Conservation (phyloP, 2,329 filamentous ascomycete species). For the Amauroascus niger region DNA sequence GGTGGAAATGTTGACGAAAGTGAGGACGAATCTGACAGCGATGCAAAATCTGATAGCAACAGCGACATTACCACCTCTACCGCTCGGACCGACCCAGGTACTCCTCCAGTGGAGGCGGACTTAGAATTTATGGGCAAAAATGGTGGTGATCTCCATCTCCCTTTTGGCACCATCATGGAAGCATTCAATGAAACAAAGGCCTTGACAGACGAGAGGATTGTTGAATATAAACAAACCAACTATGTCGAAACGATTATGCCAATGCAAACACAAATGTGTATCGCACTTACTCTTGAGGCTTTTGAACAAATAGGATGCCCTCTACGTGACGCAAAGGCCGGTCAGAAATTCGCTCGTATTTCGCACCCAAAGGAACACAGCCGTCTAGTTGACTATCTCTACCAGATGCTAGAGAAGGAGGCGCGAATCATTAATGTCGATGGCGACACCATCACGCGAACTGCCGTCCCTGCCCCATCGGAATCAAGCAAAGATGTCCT, state of each 20-base stretch:
- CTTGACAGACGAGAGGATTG: slow-evolving; percentile 6
- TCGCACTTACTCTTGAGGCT: slow-evolving; percentile 11
- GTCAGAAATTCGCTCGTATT: slow-evolving; percentile 1
- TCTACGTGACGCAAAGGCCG: not conserved
- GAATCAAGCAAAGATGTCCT: not conserved
- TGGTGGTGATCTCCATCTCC: not conserved
- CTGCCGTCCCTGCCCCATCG: not conserved
- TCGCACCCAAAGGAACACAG: slow-evolving; percentile 7
- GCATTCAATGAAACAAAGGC: slow-evolving; percentile 8
- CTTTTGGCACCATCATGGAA: not conserved
- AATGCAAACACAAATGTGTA: slow-evolving; percentile 7
- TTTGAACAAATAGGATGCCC: slow-evolving; percentile 7
- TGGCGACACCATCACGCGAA: slow-evolving; percentile 1
- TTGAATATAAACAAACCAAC: slow-evolving; percentile 5
- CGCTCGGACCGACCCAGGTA: not conserved
- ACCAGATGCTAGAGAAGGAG: slow-evolving; percentile 9
- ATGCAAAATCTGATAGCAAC: not conserved
- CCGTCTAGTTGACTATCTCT: slow-evolving; percentile 13
- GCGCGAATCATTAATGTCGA: slow-evolving; percentile 2
- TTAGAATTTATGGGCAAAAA: not conserved
- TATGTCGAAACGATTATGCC: slow-evolving; percentile 2
- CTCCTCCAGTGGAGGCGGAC: not conserved
- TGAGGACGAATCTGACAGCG: not conserved
- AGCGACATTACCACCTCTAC: not conserved
- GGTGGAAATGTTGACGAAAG: not conserved